Conservation (phyloP, 2,329 filamentous ascomycete species). For the Cercospora sp. region DNA sequence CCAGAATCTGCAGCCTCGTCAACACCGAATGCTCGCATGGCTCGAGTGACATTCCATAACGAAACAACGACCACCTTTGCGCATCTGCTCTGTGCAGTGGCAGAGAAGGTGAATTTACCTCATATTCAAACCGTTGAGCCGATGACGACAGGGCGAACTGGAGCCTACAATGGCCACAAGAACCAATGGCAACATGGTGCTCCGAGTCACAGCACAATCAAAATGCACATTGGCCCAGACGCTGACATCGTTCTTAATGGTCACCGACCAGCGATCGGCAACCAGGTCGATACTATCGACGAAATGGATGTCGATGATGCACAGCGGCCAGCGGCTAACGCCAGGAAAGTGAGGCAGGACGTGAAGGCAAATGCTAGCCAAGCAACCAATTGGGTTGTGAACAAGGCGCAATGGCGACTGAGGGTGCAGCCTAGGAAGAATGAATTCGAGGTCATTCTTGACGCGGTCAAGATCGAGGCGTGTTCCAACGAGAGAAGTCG, state of each 20-base stretch:
- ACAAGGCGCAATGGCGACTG: constrained; percentile 35
- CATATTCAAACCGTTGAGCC: constrained; percentile 61
- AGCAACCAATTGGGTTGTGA: constrained; percentile 30
- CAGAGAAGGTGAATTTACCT: constrained; percentile 73
- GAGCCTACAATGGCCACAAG: constrained; percentile 43
- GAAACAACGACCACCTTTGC: constrained; percentile 69
- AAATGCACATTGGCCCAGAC: constrained; percentile 62
- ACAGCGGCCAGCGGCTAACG: neutral
- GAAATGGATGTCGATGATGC: constrained; percentile 23
- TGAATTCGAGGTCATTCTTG: constrained; percentile 34
- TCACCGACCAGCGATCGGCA: neutral
- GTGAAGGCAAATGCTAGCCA: neutral
- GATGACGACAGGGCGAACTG: constrained; percentile 61
- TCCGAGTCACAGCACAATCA: constrained; percentile 68
- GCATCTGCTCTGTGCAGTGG: constrained; percentile 76
- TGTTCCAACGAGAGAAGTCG: constrained; percentile 30
- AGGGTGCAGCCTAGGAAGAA: constrained; percentile 29
- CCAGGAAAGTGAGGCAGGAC: constrained; percentile 15
- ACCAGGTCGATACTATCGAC: neutral
- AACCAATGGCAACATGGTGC: constrained; percentile 34
- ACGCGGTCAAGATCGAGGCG: constrained; percentile 38
- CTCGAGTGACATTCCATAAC: constrained; percentile 69
- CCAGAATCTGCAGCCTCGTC: constrained; percentile 17
- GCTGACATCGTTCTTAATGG: constrained; percentile 60
- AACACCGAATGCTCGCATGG: constrained; percentile 21